Percentiles rank a stretch among this genome's conserved stretches.
Evolutionary conservation across 1,284 basidiomycete species (phyloP).

Genomic region (Trichosporon sp.): DNA sequence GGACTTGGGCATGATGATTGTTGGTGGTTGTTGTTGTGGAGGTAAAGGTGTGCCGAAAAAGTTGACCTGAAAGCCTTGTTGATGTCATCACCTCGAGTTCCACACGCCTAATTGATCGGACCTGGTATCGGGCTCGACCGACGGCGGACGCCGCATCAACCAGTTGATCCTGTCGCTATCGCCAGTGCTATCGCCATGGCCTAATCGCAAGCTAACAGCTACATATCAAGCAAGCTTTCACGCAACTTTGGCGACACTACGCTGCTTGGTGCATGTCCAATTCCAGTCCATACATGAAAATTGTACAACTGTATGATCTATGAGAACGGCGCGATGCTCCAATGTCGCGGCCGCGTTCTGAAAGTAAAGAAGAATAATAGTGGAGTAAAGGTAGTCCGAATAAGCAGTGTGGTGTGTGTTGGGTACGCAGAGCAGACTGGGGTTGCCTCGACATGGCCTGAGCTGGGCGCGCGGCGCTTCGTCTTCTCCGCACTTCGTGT

Average conservation of each 20-base stretch:
- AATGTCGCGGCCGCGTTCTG: not conserved
- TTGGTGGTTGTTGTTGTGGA: not conserved
- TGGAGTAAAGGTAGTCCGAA: not conserved
- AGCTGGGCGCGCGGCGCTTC: not conserved
- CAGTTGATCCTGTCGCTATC: not conserved
- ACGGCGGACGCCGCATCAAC: not conserved
- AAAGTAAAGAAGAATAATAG: not conserved
- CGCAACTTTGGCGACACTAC: too few relatives aligned
- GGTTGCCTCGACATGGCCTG: not conserved
- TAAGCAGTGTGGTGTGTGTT: not conserved
- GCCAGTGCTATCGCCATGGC: not conserved
- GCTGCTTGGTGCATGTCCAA: not conserved
- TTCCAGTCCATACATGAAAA: conserved; percentile 19
- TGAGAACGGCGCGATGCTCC: not conserved
- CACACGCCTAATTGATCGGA: conserved; percentile 15
- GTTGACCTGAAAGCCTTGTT: not conserved
- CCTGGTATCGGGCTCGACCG: conserved; percentile 2
- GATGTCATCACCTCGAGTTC: not conserved
- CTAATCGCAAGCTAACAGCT: too few relatives aligned
- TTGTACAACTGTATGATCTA: conserved; percentile 20
- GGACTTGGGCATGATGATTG: conserved; percentile 27
- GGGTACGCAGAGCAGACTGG: not conserved
- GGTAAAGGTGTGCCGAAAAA: not conserved
- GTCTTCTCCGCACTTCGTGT: not conserved
- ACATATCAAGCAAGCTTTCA: too few relatives aligned